A percentile compares a stretch with the other conserved stretches of the same genome.
These are phyloP conservation scores for Artemisia argyi DNA, from an alignment of 129 eudicot genomes.

Conservation along the genomic window DNA sequence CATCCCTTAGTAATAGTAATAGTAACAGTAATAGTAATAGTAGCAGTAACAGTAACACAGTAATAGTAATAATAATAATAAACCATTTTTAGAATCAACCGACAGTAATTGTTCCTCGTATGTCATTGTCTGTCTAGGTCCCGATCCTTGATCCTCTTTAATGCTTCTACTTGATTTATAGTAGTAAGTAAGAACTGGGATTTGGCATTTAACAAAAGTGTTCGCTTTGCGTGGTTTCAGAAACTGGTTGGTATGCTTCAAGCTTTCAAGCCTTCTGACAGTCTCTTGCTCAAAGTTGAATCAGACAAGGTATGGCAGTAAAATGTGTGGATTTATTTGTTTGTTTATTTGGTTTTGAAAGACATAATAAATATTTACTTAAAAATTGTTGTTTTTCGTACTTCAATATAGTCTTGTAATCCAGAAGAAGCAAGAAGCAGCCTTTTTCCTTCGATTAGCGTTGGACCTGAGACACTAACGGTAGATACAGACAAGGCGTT, in stretches of 20 bases:
- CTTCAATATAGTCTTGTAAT: background rate
- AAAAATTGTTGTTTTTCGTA: background rate
- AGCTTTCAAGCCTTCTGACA: background rate
- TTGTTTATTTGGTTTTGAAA: background rate
- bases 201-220: too few species aligned
- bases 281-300: background rate
- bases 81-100: too few species aligned
- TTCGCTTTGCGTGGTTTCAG: background rate
- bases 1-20: too few species aligned
- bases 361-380: background rate
- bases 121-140: too few species aligned
- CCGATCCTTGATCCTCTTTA: too few species aligned
- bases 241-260: background rate
- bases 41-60: too few species aligned
- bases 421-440: background rate
- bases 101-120: too few species aligned
- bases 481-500: background rate
- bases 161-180: too few species aligned
- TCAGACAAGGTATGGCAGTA: background rate
- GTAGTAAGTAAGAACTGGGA: too few species aligned
- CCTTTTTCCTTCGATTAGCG: too few species aligned
- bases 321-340: background rate
- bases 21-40: too few species aligned
- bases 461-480: background rate
- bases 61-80: too few species aligned